Conservation (phyloP, 805 yeast genomes). For the Yarrowia divulgata region DNA sequence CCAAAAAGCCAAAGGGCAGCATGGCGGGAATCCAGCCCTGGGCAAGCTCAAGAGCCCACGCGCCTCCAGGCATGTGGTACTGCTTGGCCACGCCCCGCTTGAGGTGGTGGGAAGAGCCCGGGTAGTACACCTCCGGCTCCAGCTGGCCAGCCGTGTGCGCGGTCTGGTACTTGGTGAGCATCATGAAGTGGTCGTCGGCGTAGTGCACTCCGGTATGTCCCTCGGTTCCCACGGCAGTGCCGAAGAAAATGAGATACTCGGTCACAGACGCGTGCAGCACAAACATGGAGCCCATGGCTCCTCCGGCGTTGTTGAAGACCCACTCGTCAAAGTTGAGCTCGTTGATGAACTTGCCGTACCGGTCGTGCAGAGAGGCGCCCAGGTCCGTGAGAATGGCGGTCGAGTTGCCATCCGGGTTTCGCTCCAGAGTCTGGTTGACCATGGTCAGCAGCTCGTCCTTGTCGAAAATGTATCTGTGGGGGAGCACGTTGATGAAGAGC, state of each 20-base stretch:
- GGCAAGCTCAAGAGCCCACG: conserved; percentile 92
- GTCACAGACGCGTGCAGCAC: conserved; percentile 93
- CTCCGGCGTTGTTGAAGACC: conserved; percentile 98
- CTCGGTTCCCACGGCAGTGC: conserved; percentile 92
- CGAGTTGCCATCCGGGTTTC: conserved; percentile 53
- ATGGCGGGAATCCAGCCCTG: conserved; percentile 99
- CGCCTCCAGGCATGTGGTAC: conserved; percentile 80
- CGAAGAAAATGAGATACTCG: conserved; percentile 92
- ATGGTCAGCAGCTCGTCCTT: conserved; percentile 63
- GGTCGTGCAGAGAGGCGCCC: conserved; percentile 61
- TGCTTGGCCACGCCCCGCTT: conserved; percentile 78
- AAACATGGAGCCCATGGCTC: conserved; percentile 95
- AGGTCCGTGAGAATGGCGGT: conserved; percentile 69
- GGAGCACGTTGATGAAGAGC: conserved; percentile 56
- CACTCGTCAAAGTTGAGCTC: conserved; percentile 79
- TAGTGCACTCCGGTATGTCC: conserved; percentile 96
- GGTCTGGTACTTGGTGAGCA: conserved; percentile 76
- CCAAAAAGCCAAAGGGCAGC: conserved; percentile 95
- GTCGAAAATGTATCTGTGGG: conserved; percentile 74
- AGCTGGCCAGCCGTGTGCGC: conserved; percentile 75
- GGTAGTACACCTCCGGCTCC: conserved; percentile 71
- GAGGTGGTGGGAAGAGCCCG: conserved; percentile 89
- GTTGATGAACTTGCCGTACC: conserved; percentile 79
- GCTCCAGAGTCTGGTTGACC: conserved; percentile 59
- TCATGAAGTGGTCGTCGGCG: conserved; percentile 97